Base-by-base conservation (phyloP, 805 yeast genomes). In the Wickerhamiella parazyma region DNA sequence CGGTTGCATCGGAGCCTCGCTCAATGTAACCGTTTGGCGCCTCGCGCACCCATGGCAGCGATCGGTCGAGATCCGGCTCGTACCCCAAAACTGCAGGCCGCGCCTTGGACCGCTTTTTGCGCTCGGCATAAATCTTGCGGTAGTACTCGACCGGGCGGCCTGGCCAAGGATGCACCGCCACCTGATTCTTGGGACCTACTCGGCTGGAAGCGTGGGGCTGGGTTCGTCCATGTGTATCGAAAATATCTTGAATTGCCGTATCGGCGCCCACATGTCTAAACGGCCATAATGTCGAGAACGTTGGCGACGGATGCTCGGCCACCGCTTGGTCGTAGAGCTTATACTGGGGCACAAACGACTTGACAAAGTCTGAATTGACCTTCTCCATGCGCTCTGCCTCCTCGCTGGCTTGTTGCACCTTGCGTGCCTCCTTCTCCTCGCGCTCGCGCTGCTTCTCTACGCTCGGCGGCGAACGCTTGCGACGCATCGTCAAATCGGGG, bases 11-110 rank as follows among this genome's bases (percentile, higher is more conserved):
- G 1, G 31, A 39, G 1, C 96, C 96, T 53, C 97, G 69, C 54
- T 85, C 94, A 6, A 82, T 64, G 58, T 83, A 85, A 0, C 94
- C 94, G 41, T 69, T 67, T 0, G 94, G 94, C 47, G 78, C 65
- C 3, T 78, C 80, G 55, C 80, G 87, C 24, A 83, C 62, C 94
- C 94, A 84, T 0, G 69, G 70, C 39, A 44, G 34, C 2, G 38
- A 26, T 9, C 38, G 41, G 54, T 46, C 58, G 31, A 38, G 51
- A 25, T 45, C 48, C 40, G 45, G 52, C 46, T 12, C 45, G 21
- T 18, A 25, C 11, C 17, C 16, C 17, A 11, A 14, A 11, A 28
- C 31, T 11, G 31, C 31, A 16, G 14, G 12, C 31, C n/a, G 12
- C 8, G 12, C 12, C 12, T 28, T 28, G 31, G 31, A 7, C 7